Percentiles rank a stretch among this genome's conserved stretches.
Conservation (phyloP, 139 green algal genomes). For the Chlorella sorokiniana region DNA sequence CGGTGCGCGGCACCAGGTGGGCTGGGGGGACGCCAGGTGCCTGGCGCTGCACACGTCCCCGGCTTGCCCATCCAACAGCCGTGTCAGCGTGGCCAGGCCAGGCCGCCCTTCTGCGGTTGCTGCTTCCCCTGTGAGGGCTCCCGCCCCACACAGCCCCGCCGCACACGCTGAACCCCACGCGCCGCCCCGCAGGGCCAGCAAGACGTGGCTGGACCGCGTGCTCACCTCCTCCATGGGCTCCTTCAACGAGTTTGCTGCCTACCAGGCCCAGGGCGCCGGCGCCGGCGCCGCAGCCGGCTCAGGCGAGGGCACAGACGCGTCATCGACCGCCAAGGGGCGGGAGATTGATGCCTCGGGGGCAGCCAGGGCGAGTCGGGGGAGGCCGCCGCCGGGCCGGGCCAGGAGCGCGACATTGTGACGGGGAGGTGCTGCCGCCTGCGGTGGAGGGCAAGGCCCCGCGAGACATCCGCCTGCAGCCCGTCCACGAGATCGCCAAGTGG, state of each 20-base stretch:
- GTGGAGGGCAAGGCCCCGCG: neutral
- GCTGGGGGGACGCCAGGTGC: neutral
- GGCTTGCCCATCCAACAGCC: too few relatives aligned
- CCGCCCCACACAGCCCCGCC: neutral
- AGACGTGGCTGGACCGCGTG: constrained; percentile 42
- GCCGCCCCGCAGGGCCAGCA: constrained; percentile 12
- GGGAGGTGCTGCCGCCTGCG: constrained; percentile 9
- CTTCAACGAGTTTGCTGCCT: constrained; percentile 33
- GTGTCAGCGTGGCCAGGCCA: neutral
- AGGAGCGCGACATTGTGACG: constrained; percentile 45
- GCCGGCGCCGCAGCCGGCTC: neutral
- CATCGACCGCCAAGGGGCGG: neutral
- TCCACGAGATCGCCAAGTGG: constrained; percentile 23
- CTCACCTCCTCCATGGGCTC: constrained; percentile 13
- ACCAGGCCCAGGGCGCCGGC: neutral
- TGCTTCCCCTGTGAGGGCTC: neutral
- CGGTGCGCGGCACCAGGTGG: constrained; percentile 24
- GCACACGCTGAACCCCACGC: too few relatives aligned
- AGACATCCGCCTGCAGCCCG: constrained; percentile 28
- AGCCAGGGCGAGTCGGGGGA: neutral
- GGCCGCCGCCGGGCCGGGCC: neutral
- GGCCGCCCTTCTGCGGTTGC: neutral
- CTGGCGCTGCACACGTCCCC: too few relatives aligned
- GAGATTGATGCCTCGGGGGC: neutral
- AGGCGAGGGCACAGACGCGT: neutral